Percentiles rank a stretch among this genome's conserved stretches.
Conservation (phyloP, 106 monocot genomes). For the Vanilla planifolia region DNA sequence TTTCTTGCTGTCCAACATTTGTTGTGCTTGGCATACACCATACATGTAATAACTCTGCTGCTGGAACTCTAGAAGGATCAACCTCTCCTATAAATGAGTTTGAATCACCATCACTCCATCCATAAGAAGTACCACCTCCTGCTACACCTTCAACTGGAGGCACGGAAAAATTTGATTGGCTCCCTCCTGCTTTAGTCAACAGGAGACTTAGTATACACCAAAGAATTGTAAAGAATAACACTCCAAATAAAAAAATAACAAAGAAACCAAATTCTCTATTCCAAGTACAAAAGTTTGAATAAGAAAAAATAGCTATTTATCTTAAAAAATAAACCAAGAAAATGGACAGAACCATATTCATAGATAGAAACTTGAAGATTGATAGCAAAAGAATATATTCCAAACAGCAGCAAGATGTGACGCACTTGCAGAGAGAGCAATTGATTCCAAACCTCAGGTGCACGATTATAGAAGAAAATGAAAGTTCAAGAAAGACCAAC, state of each 20-base stretch:
- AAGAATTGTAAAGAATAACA: not conserved
- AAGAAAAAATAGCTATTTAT: too few species aligned
- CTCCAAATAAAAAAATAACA: not conserved
- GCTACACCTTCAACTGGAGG: slow-evolving; percentile 95
- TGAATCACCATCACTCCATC: slow-evolving; percentile 69
- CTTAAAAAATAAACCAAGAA: too few species aligned
- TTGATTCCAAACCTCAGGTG: too few species aligned
- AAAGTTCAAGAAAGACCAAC: too few species aligned
- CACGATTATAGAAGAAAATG: too few species aligned
- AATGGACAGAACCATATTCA: too few species aligned
- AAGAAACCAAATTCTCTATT: not conserved
- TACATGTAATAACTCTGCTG: slow-evolving; percentile 76
- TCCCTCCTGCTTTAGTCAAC: slow-evolving; percentile 25
- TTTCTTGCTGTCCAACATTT: slow-evolving; percentile 87
- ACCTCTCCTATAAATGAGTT: slow-evolving; percentile 31
- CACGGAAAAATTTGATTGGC: slow-evolving; percentile 28
- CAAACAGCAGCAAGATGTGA: too few species aligned
- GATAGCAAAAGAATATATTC: too few species aligned
- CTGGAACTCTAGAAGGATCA: slow-evolving; percentile 74
- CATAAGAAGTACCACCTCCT: slow-evolving; percentile 94
- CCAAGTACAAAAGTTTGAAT: too few species aligned
- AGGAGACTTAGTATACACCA: not conserved
- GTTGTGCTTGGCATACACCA: slow-evolving; percentile 97
- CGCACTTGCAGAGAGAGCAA: too few species aligned
- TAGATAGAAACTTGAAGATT: too few species aligned